Base-by-base conservation (phyloP, 129 eudicot species). In the Cynara cardunculus region DNA sequence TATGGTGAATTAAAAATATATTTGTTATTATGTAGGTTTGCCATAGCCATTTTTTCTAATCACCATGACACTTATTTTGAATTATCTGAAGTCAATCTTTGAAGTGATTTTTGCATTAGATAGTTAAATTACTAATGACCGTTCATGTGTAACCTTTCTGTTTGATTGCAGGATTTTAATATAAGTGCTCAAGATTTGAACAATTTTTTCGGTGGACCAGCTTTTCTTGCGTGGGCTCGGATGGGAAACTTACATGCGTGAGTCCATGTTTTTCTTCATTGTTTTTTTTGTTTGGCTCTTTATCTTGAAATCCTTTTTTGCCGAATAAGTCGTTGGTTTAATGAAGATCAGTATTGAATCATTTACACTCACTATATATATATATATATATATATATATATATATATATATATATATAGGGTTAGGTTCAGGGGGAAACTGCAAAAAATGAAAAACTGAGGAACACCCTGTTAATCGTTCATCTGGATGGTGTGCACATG, bases 151-250 rank as follows among this genome's bases (percentile, higher is more conserved):
- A 26, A 61, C 65, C 25, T 82, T 49, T 59, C 5, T 62, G 61
- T 84, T 49, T 71, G 24, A 13, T 80, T 3, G 53, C 89, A 92
- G 96, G 94, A 88, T 68, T 92, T 89, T 69, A 92, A 92, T 82
- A 86, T 92, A 22, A 89, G 89, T 76, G 71, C 86, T 34, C 86
- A 88, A 80, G 97, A 92, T 44, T 85, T 95, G 71, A 84, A 92
- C 82, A 87, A 82, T 88, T 95, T 95, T 85, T 95, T 95, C 78
- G 99, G 97, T 69, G 99, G 99, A 82, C 99, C 99, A 62, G 97
- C 99, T 46, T 95, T 92, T 83, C 97, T 95, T 56, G 99, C 99
- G 74, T 95, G 99, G 99, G 99, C 99, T 83, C 97, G 99, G 80
- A 95, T 95, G 99, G 97, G 99, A 75, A 95, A 95, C 89, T 87